phyloP scores from a whole-genome alignment of 1,284 basidiomycete species.

The Vanrija humicola region DNA sequence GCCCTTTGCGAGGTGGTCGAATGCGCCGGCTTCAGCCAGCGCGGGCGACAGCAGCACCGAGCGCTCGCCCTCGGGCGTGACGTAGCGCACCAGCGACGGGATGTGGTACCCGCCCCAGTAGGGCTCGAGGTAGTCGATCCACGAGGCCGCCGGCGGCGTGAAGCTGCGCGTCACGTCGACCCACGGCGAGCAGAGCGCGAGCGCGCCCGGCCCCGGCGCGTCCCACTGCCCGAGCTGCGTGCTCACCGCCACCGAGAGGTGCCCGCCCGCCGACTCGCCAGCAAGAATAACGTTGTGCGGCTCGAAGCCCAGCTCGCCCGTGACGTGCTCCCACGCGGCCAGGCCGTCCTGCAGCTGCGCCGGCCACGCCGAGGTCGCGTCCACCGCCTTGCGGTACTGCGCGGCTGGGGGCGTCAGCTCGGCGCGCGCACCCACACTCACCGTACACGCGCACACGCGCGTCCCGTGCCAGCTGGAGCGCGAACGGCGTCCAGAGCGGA shows the following conservation, averaged over 20 bases:
- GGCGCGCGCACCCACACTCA: not conserved
- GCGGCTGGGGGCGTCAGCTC: not conserved
- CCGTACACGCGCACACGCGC: not conserved
- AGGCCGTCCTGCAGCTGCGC: not conserved
- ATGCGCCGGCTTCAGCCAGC: too few relatives aligned
- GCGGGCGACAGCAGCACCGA: too few relatives aligned
- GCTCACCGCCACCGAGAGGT: not conserved
- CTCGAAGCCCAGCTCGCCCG: not conserved
- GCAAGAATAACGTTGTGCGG: not conserved
- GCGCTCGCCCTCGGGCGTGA: too few relatives aligned
- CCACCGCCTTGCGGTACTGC: not conserved
- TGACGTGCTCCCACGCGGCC: not conserved
- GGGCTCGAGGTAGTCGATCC: not conserved
- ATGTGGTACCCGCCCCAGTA: not conserved
- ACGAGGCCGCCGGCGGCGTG: too few relatives aligned
- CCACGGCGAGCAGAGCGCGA: not conserved
- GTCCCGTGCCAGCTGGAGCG: not conserved
- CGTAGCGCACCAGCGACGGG: not conserved
- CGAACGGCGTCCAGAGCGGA: not conserved
- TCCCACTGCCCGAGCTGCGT: not conserved
- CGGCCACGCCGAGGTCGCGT: not conserved
- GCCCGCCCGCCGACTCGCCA: not conserved
- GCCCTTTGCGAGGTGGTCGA: too few relatives aligned
- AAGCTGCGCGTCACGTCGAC: not conserved
- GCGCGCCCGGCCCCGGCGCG: not conserved